phyloP scores from a whole-genome alignment of 768 basidiomycete species.

The Boletales sp. region DNA sequence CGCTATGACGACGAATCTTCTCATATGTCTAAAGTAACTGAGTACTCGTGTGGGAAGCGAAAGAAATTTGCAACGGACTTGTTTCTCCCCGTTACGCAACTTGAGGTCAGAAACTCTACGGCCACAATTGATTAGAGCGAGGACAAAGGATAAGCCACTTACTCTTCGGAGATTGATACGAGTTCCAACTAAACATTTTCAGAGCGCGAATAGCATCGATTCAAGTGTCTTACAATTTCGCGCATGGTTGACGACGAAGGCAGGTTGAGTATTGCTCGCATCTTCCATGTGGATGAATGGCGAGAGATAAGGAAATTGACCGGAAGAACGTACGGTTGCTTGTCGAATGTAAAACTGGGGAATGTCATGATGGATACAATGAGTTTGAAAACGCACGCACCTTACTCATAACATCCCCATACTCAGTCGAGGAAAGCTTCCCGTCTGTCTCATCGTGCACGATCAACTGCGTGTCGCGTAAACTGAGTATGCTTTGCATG shows the following conservation, averaged over 20 bases:
- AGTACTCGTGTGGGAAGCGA: neutral
- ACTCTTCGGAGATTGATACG: constrained; percentile 69
- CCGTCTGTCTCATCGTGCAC: constrained; percentile 39
- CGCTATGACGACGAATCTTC: constrained; percentile 63
- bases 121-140: neutral
- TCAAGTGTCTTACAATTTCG: constrained; percentile 54
- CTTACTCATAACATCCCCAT: constrained; percentile 86
- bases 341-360: constrained; percentile 71
- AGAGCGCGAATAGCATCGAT: neutral
- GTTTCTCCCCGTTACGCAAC: constrained; percentile 73
- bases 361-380: constrained; percentile 3
- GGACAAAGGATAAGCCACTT: constrained; percentile 11
- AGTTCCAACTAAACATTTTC: constrained; percentile 51
- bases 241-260: constrained; percentile 52
- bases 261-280: constrained; percentile 61
- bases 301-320: neutral
- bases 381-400: constrained; percentile 35
- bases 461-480: constrained; percentile 63
- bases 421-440: constrained; percentile 62
- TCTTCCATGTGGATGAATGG: constrained; percentile 39
- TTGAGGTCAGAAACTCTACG: constrained; percentile 64
- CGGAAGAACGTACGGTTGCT: constrained; percentile 47
- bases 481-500: constrained; percentile 53
- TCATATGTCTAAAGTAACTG: constrained; percentile 47
- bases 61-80: constrained; percentile 35